Evolutionary conservation across 2,329 filamentous ascomycete species (phyloP), one percentile per base, ranked within the genome.

Genomic region (Nothophaeocryptopus gaeumannii): DNA sequence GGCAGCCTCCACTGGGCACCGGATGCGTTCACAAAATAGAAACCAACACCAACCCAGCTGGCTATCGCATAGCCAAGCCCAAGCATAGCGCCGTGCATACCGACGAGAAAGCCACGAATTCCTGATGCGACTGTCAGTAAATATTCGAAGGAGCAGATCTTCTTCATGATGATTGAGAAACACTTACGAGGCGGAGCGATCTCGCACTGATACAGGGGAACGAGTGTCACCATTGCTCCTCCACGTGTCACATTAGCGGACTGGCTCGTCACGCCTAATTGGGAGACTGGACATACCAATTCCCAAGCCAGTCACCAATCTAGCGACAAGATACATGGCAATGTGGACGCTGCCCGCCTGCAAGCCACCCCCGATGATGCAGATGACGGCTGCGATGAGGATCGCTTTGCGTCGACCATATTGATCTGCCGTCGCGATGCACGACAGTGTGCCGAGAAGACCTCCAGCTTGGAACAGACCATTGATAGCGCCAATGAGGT

Each of bases 311-410:
- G 68, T 65, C 11, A 73, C 55, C 26, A 70, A 63, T 2, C 70
- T 56, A 7, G 61, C 70, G 14, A 65, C 68, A 9, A 72, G 56
- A 50, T 72, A 71, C 70, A 73, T 73, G 44, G 60, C 67, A 12
- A 71, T 64, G 45, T 67, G 53, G 8, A 66, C 63, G 5, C 65
- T 58, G 3, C 66, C 69, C 20, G 68, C 58, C 35, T 68, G 70
- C 12, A 74, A 56, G 5, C 69, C 69, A 33, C 66, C 70, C 8
- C 70, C 70, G 8, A 74, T 49, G 35, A 71, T 65, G n/a, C 69
- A 54, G 37, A 74, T 57, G 1, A 67, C 35, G 10, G 64, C 64
- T 11, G 67, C 69, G 3, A 67, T 26, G 50, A 68, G 63, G 30
- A 72, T 68, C 29, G 65, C 67, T 15, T 61, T 57, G 48, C 69